Base-by-base conservation (phyloP, 2,329 filamentous ascomycete genomes). In the Zymoseptoria passerinii region DNA sequence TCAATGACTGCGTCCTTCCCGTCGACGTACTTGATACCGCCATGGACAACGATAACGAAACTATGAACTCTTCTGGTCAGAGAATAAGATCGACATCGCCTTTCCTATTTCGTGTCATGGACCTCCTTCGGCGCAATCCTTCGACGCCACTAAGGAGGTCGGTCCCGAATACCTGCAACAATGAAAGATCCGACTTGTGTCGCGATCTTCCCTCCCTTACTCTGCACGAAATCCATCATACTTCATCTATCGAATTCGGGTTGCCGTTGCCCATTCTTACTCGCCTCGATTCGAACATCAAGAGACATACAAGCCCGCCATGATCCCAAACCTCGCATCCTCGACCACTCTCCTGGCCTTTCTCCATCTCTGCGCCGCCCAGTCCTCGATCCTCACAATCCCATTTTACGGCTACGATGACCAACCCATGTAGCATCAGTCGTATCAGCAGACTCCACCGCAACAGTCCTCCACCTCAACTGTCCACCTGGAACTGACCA, bases 381-480 rank as follows among this genome's bases (percentile, higher is more conserved):
- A 52, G 18, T 28, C 23, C n/a, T 13, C 50, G 8, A 52, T 52
- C 50, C 58, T 65, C 40, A 53, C 55, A n/a, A 13, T 65, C 23
- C 61, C 63, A n/a, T 65, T 66, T 54, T 65, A 61, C 29, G 60
- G 63, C 60, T 67, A 65, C 53, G 62, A 66, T 54, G 51, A 35
- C 28, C 53, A 53, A 28, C n/a, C 63, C 44, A 58, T 65, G 63
- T 56, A 23, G 65, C 56, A 40, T 63, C 60, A 16, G 50, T 66
- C 53, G 52, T 66, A 51, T 50, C 49, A 27, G 59, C 59, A 48
- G 48, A 58, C 51, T 29, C 53, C 53, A 35, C 48, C 18, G 51
- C 58, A 18, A 66, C 65, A 20, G 63, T 62, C 6, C 28, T 65
- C n/a, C 8, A 50, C 0, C 61, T 66, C 48, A 55, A 58, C 35